Evolutionary conservation across 805 yeast genomes (phyloP).

Genomic region (Ogataea dorogensis): DNA sequence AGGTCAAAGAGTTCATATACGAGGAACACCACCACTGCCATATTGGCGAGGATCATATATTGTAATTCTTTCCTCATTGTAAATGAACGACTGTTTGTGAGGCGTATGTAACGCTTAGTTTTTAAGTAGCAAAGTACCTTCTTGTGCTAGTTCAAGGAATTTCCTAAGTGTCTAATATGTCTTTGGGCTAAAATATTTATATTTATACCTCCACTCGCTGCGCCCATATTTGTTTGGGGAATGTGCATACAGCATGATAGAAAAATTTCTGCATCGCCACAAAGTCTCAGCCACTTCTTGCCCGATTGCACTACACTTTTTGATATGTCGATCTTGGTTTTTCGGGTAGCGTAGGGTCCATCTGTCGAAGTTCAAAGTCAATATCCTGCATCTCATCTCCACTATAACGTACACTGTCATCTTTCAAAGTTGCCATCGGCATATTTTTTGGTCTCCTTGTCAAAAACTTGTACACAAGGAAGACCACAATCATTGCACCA

Average conservation of each 20-base stretch:
- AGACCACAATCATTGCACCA: slow-evolving; percentile 9
- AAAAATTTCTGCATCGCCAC: slow-evolving; percentile 12
- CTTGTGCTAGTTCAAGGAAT: no score
- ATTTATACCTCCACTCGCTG: slow-evolving; percentile 9
- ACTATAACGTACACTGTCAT: slow-evolving; percentile 8
- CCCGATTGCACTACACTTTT: slow-evolving; percentile 3
- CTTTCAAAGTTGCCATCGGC: slow-evolving; percentile 1
- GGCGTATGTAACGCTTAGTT: no score
- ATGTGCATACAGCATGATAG: slow-evolving; percentile 10
- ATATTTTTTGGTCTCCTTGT: slow-evolving; percentile 4
- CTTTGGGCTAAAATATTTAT: slow-evolving; percentile 1
- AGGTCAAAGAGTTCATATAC: slow-evolving; percentile 70
- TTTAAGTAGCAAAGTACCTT: no score
- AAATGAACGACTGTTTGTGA: slow-evolving; percentile 8
- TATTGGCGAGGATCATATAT: slow-evolving; percentile 58
- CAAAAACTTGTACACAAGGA: slow-evolving; percentile 10
- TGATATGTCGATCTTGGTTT: slow-evolving; percentile 2
- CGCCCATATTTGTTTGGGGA: slow-evolving; percentile 12
- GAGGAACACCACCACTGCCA: slow-evolving; percentile 50
- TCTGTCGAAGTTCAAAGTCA: slow-evolving; percentile 6
- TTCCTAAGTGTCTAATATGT: background rate
- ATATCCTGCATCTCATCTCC: slow-evolving; percentile 10
- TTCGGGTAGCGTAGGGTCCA: slow-evolving; percentile 14
- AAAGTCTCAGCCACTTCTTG: slow-evolving; percentile 3
- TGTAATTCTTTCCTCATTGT: slow-evolving; percentile 65